Base-by-base conservation (phyloP, 192 early-diverging fungal species). In the Backusella australiensis region DNA sequence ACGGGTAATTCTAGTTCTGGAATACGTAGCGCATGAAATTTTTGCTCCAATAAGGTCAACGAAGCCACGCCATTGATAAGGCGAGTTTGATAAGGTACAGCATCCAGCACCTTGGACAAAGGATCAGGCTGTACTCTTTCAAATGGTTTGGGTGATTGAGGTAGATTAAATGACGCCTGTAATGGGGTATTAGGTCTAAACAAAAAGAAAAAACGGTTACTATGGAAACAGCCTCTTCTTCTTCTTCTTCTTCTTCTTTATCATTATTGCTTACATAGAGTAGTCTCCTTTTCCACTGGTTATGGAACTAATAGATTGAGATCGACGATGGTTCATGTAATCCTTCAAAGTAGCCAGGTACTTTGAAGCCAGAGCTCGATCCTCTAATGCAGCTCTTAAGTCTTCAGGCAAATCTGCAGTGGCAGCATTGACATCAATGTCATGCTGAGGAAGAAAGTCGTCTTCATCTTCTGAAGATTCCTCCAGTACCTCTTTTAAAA, bases 41-140 rank as follows among this genome's bases (percentile, higher is more conserved):
- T 81, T 73, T 84, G 84, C 69, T 90, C 87, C 19, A 90, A 79
- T 26, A 81, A 77, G 17, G 81, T 83, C 19, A 90, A 77, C 41
- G 89, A 90, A 42, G 85, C 82, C 6, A 90, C 80, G 35, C 89
- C 89, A 79, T 90, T 88, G 23, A 90, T 82, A 71, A 74, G 36
- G 39, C 79, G 75, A 35, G 73, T 82, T 19, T 82, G 68, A 56
- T 76, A 72, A 32, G 75, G 67, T 14, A 77, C 71, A 36, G 74
- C 56, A 46, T 81, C 74, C 23, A 78, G 1, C 0, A 78, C 6
- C 21, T 74, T 74, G 4, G 52, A 78, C 6, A 85, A 67, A 34
- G 69, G 82, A 72, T 75, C 74, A 23, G 73, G 77, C 34, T 73
- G 74, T 4, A 38, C 44, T 38, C 59, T 59, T 46, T n/a, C 46